Percentiles rank a stretch among this genome's conserved stretches.
phyloP scores from a whole-genome alignment of 176 grass and related monocot species.

The Eragrostis nindensis region DNA sequence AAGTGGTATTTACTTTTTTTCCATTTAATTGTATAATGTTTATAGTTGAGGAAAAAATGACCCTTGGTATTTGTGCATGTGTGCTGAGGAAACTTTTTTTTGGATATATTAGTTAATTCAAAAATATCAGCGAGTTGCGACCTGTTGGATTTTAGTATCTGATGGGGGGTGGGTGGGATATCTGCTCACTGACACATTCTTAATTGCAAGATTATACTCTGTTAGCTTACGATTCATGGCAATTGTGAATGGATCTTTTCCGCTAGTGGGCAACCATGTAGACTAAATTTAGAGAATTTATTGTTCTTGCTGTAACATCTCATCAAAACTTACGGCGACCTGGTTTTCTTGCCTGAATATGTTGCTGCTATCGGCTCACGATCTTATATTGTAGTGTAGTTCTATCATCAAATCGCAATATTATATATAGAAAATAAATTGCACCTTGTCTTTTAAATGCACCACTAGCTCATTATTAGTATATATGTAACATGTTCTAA shows the following conservation, averaged over 20 bases:
- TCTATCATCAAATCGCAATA: neutral
- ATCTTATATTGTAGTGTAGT: neutral
- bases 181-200: neutral
- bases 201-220: neutral
- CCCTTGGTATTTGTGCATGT: neutral
- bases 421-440: neutral
- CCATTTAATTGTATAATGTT: neutral
- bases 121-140: neutral
- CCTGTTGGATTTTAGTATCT: neutral
- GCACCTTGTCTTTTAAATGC: neutral
- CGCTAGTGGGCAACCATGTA: neutral
- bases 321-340: neutral
- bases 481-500: conserved; percentile 32
- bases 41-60: conserved; percentile 24
- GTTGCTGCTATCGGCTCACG: neutral
- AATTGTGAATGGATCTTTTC: neutral
- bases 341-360: conserved; percentile 14
- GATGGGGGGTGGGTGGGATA: neutral
- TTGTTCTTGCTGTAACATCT: neutral
- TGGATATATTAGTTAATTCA: neutral
- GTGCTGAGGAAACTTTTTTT: neutral
- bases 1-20: conserved; percentile 3
- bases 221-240: neutral
- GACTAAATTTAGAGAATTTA: neutral
- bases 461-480: neutral